Evolutionary conservation across 2,329 filamentous ascomycete genomes (phyloP).

Genomic region (Stachybotrys echinatus): DNA sequence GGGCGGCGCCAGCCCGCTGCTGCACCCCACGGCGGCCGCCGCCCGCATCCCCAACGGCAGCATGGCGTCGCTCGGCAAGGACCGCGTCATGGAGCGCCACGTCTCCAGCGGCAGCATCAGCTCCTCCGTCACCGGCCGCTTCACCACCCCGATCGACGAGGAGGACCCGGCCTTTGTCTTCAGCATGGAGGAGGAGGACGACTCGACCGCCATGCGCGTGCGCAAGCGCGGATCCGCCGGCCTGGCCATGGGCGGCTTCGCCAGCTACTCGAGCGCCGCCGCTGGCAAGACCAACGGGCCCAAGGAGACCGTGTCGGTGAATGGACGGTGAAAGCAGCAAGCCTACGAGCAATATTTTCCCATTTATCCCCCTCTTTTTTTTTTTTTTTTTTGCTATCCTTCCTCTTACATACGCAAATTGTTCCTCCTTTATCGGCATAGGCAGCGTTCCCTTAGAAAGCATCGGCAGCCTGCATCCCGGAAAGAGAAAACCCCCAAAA

Average conservation of each 20-base stretch:
- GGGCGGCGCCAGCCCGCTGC: conserved; percentile 38
- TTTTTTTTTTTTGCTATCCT: no score
- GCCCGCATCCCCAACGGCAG: conserved; percentile 33
- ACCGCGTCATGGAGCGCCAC: conserved; percentile 48
- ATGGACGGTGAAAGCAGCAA: conserved; percentile 16
- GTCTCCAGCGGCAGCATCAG: conserved; percentile 55
- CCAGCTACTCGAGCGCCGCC: conserved; percentile 35
- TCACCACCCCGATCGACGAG: conserved; percentile 61
- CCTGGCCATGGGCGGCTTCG: conserved; percentile 29
- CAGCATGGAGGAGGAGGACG: conserved; percentile 59
- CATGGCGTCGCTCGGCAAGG: conserved; percentile 32
- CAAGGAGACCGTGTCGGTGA: conserved; percentile 21
- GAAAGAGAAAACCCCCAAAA: no score
- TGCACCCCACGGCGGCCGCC: conserved; percentile 42
- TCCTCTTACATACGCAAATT: no score
- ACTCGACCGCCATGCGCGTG: conserved; percentile 38
- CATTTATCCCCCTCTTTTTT: no score
- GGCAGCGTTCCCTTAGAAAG: no score
- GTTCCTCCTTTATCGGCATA: no score
- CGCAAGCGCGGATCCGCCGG: conserved; percentile 45
- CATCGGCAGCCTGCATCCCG: no score
- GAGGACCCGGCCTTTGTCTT: conserved; percentile 61
- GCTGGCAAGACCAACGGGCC: conserved; percentile 21
- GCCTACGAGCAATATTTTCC: no score
- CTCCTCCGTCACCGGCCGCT: conserved; percentile 48